Conservation (phyloP, 495 filamentous ascomycete genomes). For the Penicillium macrosclerotiorum region DNA sequence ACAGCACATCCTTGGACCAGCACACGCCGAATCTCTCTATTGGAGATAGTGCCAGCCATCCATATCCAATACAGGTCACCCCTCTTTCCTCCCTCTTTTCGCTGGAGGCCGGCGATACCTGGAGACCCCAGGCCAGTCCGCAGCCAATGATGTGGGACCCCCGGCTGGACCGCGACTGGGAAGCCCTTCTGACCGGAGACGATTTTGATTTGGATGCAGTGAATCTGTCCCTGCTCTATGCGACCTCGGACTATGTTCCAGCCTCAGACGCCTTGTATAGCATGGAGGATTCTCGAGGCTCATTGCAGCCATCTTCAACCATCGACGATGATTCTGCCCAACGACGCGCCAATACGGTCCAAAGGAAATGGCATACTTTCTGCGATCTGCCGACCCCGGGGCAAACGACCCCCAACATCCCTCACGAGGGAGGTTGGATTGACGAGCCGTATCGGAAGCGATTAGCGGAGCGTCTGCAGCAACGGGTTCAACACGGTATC, state of each 20-base stretch:
- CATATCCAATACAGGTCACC: slow-evolving; percentile 4
- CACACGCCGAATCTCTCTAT: slow-evolving; percentile 6
- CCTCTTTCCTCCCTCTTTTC: slow-evolving; percentile 8
- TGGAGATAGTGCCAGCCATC: neutral
- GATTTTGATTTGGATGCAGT: slow-evolving; percentile 27
- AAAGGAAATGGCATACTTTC: slow-evolving; percentile 16
- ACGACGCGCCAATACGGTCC: neutral
- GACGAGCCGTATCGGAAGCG: slow-evolving; percentile 22
- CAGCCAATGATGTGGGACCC: slow-evolving; percentile 1
- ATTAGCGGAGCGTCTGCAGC: slow-evolving; percentile 18
- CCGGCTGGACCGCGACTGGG: slow-evolving; percentile 3
- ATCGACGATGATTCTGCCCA: neutral
- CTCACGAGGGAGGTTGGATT: slow-evolving; percentile 9
- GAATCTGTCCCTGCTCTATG: slow-evolving; percentile 13
- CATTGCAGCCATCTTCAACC: neutral
- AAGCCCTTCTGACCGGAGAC: slow-evolving; percentile 12
- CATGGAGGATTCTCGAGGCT: neutral
- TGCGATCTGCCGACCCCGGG: neutral
- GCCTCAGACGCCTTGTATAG: neutral
- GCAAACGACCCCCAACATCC: slow-evolving; percentile 10
- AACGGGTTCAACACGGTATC: slow-evolving; percentile 13
- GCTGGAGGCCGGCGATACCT: slow-evolving; percentile 2
- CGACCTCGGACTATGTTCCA: slow-evolving; percentile 8
- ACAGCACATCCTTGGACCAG: slow-evolving; percentile 9
- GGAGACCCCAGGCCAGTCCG: slow-evolving; percentile 6